phyloP scores from a whole-genome alignment of 352 stramenopile species.

The Pythium graminicola region DNA sequence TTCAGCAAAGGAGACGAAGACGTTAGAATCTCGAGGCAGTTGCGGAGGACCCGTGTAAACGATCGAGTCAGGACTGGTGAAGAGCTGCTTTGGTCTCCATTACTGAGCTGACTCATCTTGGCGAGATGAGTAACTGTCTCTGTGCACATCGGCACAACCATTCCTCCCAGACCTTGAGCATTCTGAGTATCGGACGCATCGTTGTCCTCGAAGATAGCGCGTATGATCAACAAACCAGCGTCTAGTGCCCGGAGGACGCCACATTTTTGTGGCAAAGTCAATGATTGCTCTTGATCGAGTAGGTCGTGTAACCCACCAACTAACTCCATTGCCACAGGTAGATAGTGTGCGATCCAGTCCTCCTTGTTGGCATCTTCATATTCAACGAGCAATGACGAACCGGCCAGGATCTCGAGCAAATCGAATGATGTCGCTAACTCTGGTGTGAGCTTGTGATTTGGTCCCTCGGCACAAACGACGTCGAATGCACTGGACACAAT shows the following conservation, averaged over 20 bases:
- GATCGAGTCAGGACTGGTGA: background rate
- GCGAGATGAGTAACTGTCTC: conserved; percentile 48
- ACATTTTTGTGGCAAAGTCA: conserved; percentile 17
- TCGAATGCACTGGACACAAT: conserved; percentile 40
- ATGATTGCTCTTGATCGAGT: conserved; percentile 16
- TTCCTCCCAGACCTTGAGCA: conserved; percentile 17
- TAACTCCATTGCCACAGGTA: conserved; percentile 62
- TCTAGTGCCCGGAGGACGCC: conserved; percentile 59
- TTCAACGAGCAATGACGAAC: conserved; percentile 34
- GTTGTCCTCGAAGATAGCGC: conserved; percentile 51
- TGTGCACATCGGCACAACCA: conserved; percentile 48
- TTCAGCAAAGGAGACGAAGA: conserved; percentile 38
- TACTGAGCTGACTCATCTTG: conserved; percentile 8
- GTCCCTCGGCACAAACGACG: conserved; percentile 45
- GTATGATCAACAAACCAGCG: conserved; percentile 44
- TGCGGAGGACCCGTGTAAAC: conserved; percentile 24
- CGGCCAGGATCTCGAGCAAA: conserved; percentile 39
- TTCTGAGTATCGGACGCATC: conserved; percentile 26
- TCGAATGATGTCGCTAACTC: conserved; percentile 33
- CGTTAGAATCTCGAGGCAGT: conserved; percentile 37
- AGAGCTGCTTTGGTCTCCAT: background rate
- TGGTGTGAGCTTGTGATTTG: conserved; percentile 36
- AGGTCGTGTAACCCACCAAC: conserved; percentile 58
- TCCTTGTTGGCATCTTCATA: conserved; percentile 42
- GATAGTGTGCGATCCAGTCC: conserved; percentile 50